Conservation (phyloP, 306 rosid species). For the Prunus armeniaca region DNA sequence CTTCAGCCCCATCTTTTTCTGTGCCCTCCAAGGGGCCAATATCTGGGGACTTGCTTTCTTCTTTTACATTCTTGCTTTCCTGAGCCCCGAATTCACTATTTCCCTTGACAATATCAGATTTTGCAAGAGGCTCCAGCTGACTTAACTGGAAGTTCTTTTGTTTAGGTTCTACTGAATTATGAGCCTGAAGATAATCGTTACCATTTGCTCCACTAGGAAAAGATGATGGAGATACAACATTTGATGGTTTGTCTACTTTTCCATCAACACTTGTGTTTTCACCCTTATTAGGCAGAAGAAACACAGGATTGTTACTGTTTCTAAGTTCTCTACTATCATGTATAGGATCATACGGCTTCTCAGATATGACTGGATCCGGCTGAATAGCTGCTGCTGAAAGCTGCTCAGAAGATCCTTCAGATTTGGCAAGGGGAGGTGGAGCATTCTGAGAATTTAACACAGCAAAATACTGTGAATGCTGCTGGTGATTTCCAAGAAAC, state of each 20-base stretch:
- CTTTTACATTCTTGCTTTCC: slow-evolving; percentile 33
- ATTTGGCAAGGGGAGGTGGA: slow-evolving; percentile 37
- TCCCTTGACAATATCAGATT: slow-evolving; percentile 29
- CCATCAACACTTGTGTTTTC: slow-evolving; percentile 26
- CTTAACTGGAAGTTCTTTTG: slow-evolving; percentile 32
- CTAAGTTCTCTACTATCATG: slow-evolving; percentile 45
- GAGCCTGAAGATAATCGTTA: slow-evolving; percentile 33
- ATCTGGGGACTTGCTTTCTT: slow-evolving; percentile 37
- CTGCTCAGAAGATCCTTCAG: slow-evolving; percentile 44
- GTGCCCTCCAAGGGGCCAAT: slow-evolving; percentile 38
- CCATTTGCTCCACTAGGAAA: slow-evolving; percentile 30
- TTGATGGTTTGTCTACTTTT: slow-evolving; percentile 26
- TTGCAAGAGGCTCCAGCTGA: slow-evolving; percentile 39
- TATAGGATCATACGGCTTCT: slow-evolving; percentile 53
- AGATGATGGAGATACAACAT: slow-evolving; percentile 31
- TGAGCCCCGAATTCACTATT: slow-evolving; percentile 37
- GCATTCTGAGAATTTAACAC: slow-evolving; percentile 56
- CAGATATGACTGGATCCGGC: slow-evolving; percentile 42
- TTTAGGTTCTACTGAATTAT: slow-evolving; percentile 32
- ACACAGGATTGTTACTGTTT: slow-evolving; percentile 34
- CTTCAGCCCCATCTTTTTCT: slow-evolving; percentile 57
- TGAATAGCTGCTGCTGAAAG: slow-evolving; percentile 39
- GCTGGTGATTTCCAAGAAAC: slow-evolving; percentile 69
- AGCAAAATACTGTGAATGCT: slow-evolving; percentile 74
- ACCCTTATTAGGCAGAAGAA: slow-evolving; percentile 27